Evolutionary conservation across 1,139 yeast species (phyloP).

Genomic region (Pichia sorboxylosa): DNA sequence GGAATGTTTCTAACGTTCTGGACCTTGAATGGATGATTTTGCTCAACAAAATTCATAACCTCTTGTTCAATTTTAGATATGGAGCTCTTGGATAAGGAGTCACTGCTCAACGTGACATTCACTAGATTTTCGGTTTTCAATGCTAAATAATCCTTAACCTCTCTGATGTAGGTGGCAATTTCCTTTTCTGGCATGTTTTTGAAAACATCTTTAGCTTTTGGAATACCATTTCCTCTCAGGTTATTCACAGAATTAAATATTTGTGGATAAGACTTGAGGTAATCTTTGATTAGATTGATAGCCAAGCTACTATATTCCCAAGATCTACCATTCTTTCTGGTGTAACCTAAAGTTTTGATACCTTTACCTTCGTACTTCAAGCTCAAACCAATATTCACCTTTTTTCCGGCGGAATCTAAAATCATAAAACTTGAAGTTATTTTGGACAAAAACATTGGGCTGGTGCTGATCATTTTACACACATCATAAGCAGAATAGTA

Average conservation of each 20-base stretch:
- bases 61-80: constrained; percentile 58
- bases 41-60: constrained; percentile 37
- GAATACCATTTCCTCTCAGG: constrained; percentile 26
- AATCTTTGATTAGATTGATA: constrained; percentile 50
- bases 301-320: constrained; percentile 87
- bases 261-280: constrained; percentile 48
- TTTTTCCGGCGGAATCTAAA: constrained; percentile 39
- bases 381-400: constrained; percentile 72
- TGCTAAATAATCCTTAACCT: constrained; percentile 48
- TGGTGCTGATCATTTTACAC: constrained; percentile 44
- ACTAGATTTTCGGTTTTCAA: constrained; percentile 43
- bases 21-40: constrained; percentile 33
- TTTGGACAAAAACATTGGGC: constrained; percentile 59
- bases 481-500: constrained; percentile 64
- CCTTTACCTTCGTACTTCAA: constrained; percentile 73
- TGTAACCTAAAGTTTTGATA: constrained; percentile 79
- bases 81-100: constrained; percentile 59
- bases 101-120: constrained; percentile 67
- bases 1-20: constrained; percentile 76
- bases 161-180: constrained; percentile 31
- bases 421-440: constrained; percentile 66
- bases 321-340: constrained; percentile 51
- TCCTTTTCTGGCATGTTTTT: constrained; percentile 35
- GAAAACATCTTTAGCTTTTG: constrained; percentile 32
- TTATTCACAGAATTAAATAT: constrained; percentile 37